Evolutionary conservation across 768 basidiomycete species (phyloP).

Genomic region (Cytidiella melzeri): DNA sequence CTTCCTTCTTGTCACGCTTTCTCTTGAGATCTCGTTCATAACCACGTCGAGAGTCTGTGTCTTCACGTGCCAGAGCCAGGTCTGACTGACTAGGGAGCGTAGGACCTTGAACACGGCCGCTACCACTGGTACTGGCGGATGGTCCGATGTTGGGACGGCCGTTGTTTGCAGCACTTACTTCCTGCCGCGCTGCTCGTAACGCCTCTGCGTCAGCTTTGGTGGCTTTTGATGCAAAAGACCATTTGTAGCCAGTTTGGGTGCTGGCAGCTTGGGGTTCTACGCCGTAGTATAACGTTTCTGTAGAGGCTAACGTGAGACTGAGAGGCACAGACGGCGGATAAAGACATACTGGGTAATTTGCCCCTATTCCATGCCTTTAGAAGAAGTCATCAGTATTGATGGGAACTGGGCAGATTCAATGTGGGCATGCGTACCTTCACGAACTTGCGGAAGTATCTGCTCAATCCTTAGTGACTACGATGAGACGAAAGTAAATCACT

Average conservation of each 20-base stretch:
- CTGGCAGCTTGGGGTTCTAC: constrained; percentile 54
- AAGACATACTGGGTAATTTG: constrained; percentile 52
- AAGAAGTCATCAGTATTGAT: constrained; percentile 3
- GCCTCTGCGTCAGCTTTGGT: constrained; percentile 54
- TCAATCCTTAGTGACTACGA: constrained; percentile 26
- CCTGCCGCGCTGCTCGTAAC: constrained; percentile 51
- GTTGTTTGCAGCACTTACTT: constrained; percentile 46
- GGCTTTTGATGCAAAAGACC: constrained; percentile 73
- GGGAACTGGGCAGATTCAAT: constrained; percentile 1
- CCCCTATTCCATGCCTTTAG: constrained; percentile 77
- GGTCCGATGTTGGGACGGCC: constrained; percentile 16
- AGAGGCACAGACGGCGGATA: neutral
- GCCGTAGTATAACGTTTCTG: constrained; percentile 56
- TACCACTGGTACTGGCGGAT: constrained; percentile 10
- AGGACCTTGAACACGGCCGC: constrained; percentile 55
- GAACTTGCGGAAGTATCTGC: constrained; percentile 89
- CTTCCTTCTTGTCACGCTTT: constrained; percentile 61
- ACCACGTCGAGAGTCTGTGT: constrained; percentile 42
- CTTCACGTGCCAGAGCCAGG: constrained; percentile 63
- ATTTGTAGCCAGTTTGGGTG: constrained; percentile 78
- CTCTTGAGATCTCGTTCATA: constrained; percentile 53
- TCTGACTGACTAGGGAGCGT: constrained; percentile 66
- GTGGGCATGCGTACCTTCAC: constrained; percentile 50
- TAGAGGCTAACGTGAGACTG: constrained; percentile 2
- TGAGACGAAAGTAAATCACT: constrained; percentile 1